Conservation (phyloP, 1,139 yeast species). For the Nakaseomyces kungkrabaensis region DNA sequence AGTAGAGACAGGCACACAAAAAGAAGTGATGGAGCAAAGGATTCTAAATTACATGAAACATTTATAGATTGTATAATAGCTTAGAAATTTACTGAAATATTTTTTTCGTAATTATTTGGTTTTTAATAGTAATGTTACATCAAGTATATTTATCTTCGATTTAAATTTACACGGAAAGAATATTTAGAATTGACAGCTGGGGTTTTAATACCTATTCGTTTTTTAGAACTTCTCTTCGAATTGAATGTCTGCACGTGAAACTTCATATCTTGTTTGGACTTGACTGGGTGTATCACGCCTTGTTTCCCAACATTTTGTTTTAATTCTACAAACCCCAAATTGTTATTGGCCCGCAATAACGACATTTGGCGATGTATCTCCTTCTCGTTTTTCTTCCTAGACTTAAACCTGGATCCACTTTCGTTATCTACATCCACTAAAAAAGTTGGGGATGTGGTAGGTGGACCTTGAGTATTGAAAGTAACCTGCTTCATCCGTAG, state of each 20-base stretch:
- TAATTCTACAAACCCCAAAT: not conserved
- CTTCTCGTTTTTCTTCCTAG: too few relatives aligned
- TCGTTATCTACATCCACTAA: not conserved
- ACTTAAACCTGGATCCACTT: too few relatives aligned
- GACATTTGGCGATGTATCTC: not conserved
- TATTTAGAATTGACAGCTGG: not conserved
- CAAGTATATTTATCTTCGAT: not conserved
- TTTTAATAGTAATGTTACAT: too few relatives aligned
- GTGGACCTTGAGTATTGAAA: not conserved
- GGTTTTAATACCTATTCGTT: not conserved
- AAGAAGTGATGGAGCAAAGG: constrained; percentile 12
- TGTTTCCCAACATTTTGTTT: not conserved
- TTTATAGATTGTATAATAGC: not conserved
- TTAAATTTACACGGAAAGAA: not conserved
- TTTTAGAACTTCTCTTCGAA: not conserved
- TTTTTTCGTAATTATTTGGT: too few relatives aligned
- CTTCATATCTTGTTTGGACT: not conserved
- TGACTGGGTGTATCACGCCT: not conserved
- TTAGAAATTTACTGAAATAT: too few relatives aligned
- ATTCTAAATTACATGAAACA: constrained; percentile 8
- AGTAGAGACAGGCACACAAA: constrained; percentile 20
- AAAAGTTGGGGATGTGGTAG: not conserved
- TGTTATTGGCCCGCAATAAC: constrained; percentile 1
- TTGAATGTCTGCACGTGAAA: not conserved
- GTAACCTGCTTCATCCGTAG: not conserved